A percentile compares a stretch with the other conserved stretches of the same genome.
Conservation (phyloP, 352 stramenopile species). For the Phytopythium oedochilum region DNA sequence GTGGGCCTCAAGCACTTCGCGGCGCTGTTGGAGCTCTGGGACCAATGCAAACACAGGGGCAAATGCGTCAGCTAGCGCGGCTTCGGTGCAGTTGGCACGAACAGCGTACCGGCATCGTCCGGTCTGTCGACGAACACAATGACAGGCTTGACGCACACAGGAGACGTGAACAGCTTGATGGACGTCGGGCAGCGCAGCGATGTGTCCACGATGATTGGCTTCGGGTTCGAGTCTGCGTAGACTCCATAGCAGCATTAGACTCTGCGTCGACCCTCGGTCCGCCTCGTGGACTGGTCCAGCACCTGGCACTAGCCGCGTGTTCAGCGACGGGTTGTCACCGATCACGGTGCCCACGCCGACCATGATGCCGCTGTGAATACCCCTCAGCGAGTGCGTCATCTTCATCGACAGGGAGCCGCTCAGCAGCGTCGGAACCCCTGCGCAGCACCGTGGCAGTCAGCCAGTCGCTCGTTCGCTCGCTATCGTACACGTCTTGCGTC, state of each 20-base stretch:
- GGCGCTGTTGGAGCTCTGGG: constrained; percentile 33
- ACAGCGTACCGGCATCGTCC: constrained; percentile 16
- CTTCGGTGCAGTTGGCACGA: not conserved
- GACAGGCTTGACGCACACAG: constrained; percentile 63
- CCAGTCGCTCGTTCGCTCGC: not conserved
- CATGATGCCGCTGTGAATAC: constrained; percentile 84
- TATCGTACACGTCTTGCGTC: not conserved
- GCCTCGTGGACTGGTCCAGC: not conserved
- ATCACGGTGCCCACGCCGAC: constrained; percentile 83
- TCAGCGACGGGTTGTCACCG: constrained; percentile 87
- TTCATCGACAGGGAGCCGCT: constrained; percentile 67
- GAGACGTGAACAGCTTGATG: constrained; percentile 78
- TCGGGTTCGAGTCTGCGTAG: constrained; percentile 44
- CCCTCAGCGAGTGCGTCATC: constrained; percentile 87
- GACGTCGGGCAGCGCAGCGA: constrained; percentile 49
- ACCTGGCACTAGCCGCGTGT: constrained; percentile 57
- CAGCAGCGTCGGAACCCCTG: constrained; percentile 61
- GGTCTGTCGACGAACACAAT: constrained; percentile 35
- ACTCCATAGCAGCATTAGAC: not conserved
- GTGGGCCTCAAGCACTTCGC: constrained; percentile 28
- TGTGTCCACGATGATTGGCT: constrained; percentile 75
- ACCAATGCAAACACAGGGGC: not conserved
- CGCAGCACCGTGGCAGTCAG: not conserved
- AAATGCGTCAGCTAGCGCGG: not conserved
- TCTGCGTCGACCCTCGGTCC: not conserved